These are phyloP conservation scores for Testicularia cyperi DNA, from an alignment of 1,284 basidiomycete genomes.

Conservation along the genomic window DNA sequence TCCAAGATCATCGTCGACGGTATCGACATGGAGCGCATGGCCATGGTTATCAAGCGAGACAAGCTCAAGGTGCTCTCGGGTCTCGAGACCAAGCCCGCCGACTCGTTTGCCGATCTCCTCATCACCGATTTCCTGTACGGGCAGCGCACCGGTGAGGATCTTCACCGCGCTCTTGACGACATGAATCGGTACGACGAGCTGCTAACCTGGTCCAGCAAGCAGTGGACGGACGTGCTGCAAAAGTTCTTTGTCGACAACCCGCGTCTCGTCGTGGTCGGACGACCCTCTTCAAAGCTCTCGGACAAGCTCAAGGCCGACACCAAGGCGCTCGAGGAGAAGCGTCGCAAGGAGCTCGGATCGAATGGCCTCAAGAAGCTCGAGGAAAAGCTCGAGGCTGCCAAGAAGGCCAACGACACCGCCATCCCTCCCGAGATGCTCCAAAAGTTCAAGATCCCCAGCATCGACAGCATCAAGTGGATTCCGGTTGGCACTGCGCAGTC, in stretches of 20 bases:
- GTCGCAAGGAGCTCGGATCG: constrained; percentile 73
- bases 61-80: constrained; percentile 69
- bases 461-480: constrained; percentile 91
- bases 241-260: constrained; percentile 65
- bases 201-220: constrained; percentile 71
- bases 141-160: constrained; percentile 76
- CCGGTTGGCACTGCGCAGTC: constrained; percentile 72
- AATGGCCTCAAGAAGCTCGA: constrained; percentile 76
- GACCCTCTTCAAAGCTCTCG: constrained; percentile 82
- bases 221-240: constrained; percentile 79
- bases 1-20: constrained; percentile 73
- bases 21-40: constrained; percentile 89
- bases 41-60: constrained; percentile 81
- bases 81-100: constrained; percentile 61
- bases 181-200: constrained; percentile 70
- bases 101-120: constrained; percentile 66
- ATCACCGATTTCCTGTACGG: constrained; percentile 82
- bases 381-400: constrained; percentile 75
- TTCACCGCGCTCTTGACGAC: constrained; percentile 75
- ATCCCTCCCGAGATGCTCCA: constrained; percentile 79
- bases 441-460: constrained; percentile 68
- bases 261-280: constrained; percentile 70
- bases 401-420: constrained; percentile 78
- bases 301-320: constrained; percentile 80
- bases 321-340: constrained; percentile 73